These are phyloP conservation scores for Mesostigma viride DNA, from an alignment of 139 green algal genomes.

Conservation along the genomic window DNA sequence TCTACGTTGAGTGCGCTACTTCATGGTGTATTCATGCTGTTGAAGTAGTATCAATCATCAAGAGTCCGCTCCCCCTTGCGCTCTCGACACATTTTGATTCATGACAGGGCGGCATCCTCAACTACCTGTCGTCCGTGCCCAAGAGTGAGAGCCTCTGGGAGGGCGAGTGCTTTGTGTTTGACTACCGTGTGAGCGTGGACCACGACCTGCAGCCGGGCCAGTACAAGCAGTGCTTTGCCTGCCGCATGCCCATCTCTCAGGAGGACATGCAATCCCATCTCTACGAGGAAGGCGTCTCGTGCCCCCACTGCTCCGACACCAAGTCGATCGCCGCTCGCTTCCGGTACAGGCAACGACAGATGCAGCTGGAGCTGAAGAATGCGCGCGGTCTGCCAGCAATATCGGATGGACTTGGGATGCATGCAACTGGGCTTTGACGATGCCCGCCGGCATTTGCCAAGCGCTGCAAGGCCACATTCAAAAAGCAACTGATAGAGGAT, in stretches of 20 bases:
- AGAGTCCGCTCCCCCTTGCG: too few species aligned
- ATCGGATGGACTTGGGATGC: too few species aligned
- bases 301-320: constrained; percentile 17
- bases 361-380: constrained; percentile 17
- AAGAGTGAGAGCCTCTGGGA: constrained; percentile 24
- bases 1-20: too few species aligned
- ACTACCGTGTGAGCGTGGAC: constrained; percentile 21
- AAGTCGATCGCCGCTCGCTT: constrained; percentile 17
- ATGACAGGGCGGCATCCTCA: constrained; percentile 33
- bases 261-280: constrained; percentile 7
- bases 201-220: constrained; percentile 13
- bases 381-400: too few species aligned
- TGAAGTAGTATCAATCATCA: too few species aligned
- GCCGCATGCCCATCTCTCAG: constrained; percentile 11
- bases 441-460: too few species aligned
- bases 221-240: constrained; percentile 21
- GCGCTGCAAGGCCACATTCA: too few species aligned
- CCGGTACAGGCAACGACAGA: neutral
- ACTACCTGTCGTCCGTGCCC: constrained; percentile 21
- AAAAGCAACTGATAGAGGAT: too few species aligned
- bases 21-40: too few species aligned
- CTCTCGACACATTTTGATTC: too few species aligned
- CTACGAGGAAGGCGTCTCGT: constrained; percentile 23
- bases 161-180: constrained; percentile 34
- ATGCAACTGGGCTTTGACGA: too few species aligned